These are phyloP conservation scores for Argentina anserina DNA, from an alignment of 306 rosid species.

Conservation along the genomic window DNA sequence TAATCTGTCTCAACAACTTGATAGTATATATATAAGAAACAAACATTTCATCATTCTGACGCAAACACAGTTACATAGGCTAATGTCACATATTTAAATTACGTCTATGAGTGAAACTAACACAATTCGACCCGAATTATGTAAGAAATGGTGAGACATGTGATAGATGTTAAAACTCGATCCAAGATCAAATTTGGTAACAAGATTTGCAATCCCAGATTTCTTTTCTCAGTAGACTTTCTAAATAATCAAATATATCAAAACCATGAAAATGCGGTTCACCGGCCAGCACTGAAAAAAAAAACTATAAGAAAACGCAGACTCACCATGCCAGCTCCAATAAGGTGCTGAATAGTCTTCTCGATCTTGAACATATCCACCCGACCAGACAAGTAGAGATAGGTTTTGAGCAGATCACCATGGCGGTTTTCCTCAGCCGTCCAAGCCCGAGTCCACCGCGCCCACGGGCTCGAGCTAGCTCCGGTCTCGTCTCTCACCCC, in stretches of 20 bases:
- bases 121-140: neutral
- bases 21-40: neutral
- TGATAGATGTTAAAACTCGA: neutral
- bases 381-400: conserved; percentile 70
- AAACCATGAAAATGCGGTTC: neutral
- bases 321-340: conserved; percentile 72
- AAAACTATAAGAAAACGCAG: neutral
- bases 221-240: neutral
- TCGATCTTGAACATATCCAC: conserved; percentile 79
- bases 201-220: neutral
- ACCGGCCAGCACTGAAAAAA: neutral
- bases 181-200: neutral
- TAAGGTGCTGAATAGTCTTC: conserved; percentile 60
- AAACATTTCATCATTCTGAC: neutral
- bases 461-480: conserved; percentile 66
- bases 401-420: conserved; percentile 67
- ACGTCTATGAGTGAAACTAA: neutral
- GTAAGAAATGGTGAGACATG: neutral
- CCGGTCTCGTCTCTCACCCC: conserved; percentile 62
- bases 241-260: neutral
- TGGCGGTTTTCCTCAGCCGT: conserved; percentile 82
- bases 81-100: neutral
- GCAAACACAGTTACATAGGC: neutral
- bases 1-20: neutral
- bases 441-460: conserved; percentile 75